A percentile compares a stretch with the other conserved stretches of the same genome.
These are phyloP conservation scores for Zarea fungicola DNA, from an alignment of 2,329 filamentous ascomycete species.

Conservation along the genomic window DNA sequence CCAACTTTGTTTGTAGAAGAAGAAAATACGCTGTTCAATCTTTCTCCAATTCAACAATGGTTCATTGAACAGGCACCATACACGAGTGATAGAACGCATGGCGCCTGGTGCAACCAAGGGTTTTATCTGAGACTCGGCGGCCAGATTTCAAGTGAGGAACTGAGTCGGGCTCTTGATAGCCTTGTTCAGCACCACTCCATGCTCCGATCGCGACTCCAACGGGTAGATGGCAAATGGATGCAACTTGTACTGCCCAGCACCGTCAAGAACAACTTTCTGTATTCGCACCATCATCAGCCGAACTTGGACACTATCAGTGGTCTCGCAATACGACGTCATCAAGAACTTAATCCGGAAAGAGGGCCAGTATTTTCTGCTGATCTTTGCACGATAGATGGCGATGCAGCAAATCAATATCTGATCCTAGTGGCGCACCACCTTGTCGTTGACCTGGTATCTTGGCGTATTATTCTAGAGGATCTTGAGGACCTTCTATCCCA, in stretches of 20 bases:
- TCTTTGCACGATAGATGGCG: not conserved
- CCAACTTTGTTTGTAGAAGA: not conserved
- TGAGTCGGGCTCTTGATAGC: not conserved
- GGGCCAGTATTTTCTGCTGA: slow-evolving; percentile 22
- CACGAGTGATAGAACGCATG: not conserved
- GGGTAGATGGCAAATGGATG: not conserved
- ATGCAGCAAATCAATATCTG: slow-evolving; percentile 19
- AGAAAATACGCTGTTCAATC: slow-evolving; percentile 1
- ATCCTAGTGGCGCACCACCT: slow-evolving; percentile 28
- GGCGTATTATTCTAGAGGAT: slow-evolving; percentile 36
- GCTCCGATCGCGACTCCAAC: slow-evolving; percentile 11
- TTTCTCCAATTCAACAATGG: slow-evolving; percentile 14
- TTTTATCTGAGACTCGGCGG: slow-evolving; percentile 3
- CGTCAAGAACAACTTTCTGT: not conserved
- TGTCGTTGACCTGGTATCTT: slow-evolving; percentile 36
- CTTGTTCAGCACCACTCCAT: slow-evolving; percentile 14
- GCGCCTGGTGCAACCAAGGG: slow-evolving; percentile 1
- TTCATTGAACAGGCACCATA: slow-evolving; percentile 10
- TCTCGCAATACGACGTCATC: not conserved
- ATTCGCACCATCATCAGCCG: not conserved
- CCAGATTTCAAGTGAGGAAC: not conserved
- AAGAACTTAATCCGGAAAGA: slow-evolving; percentile 4
- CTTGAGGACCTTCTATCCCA: slow-evolving; percentile 31
- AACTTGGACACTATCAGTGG: not conserved
- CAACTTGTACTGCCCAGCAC: not conserved